Conservation (phyloP, 164 flowering plant genomes). For the Kalanchoe fedtschenkoi region DNA sequence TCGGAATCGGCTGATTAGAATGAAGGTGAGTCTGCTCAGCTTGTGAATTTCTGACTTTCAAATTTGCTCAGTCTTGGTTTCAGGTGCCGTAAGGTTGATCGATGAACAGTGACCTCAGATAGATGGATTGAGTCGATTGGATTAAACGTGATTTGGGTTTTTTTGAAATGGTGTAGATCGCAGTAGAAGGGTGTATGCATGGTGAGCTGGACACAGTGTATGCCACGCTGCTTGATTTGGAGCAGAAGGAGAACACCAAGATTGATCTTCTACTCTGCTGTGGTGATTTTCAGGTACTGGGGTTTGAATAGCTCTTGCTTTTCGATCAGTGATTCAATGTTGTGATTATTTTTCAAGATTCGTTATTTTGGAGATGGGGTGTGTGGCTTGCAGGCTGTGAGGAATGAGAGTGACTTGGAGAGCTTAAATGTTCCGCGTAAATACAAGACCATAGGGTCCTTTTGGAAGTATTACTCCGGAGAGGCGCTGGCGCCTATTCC, state of each 20-base stretch:
- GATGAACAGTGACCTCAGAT: background rate
- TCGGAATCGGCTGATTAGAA: background rate
- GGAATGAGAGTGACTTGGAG: slow-evolving; percentile 72
- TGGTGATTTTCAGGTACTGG: slow-evolving; percentile 82
- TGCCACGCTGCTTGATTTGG: slow-evolving; percentile 52
- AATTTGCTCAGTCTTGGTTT: background rate
- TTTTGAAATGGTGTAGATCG: slow-evolving; percentile 39
- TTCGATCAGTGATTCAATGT: background rate
- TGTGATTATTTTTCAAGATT: background rate
- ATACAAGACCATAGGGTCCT: slow-evolving; percentile 67
- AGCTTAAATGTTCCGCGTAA: slow-evolving; percentile 59
- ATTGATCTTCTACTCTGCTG: slow-evolving; percentile 91
- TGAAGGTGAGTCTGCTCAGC: background rate
- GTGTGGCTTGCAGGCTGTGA: slow-evolving; percentile 51
- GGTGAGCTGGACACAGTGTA: slow-evolving; percentile 91
- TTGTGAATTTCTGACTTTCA: background rate
- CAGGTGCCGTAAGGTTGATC: background rate
- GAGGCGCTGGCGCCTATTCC: slow-evolving; percentile 78
- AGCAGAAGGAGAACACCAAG: slow-evolving; percentile 51
- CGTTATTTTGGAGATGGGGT: background rate
- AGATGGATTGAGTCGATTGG: too few species aligned
- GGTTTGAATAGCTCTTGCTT: background rate
- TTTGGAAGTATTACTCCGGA: slow-evolving; percentile 97
- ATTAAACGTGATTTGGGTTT: background rate
- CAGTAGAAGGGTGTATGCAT: slow-evolving; percentile 98